These are phyloP conservation scores for Xylaria scruposa DNA, from an alignment of 495 filamentous ascomycete genomes.

Conservation along the genomic window DNA sequence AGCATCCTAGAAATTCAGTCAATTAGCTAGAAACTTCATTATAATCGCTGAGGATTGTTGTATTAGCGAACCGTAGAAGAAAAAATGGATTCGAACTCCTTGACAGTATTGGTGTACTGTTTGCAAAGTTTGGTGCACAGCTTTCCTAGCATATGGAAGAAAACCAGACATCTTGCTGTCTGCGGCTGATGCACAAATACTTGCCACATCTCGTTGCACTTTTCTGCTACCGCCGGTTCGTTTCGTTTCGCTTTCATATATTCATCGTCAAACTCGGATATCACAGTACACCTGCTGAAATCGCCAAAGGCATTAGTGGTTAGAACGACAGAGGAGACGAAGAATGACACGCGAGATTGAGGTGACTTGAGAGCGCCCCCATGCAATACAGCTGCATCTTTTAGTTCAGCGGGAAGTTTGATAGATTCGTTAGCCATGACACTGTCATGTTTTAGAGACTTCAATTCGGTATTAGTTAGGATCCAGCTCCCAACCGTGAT, in stretches of 20 bases:
- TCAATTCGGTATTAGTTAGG: background rate
- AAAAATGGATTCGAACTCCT: background rate
- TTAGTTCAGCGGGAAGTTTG: background rate
- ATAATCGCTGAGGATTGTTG: background rate
- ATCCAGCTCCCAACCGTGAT: constrained; percentile 1
- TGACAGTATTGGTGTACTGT: background rate
- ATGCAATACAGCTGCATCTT: background rate
- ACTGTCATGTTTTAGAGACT: background rate
- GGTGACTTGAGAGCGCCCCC: background rate
- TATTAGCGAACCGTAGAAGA: background rate
- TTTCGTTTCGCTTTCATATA: background rate
- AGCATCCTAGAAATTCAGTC: background rate
- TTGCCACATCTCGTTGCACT: constrained; percentile 26
- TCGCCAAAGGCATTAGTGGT: constrained; percentile 32
- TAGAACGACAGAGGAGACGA: constrained; percentile 27
- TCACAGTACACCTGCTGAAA: constrained; percentile 28
- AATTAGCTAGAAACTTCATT: background rate
- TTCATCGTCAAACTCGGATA: constrained; percentile 19
- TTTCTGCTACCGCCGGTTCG: background rate
- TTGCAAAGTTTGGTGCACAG: constrained; percentile 20
- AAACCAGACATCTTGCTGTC: constrained; percentile 32
- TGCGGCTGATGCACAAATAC: constrained; percentile 32
- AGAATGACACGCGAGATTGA: background rate
- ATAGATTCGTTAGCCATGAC: background rate
- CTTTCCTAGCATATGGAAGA: constrained; percentile 24